A percentile compares a stretch with the other conserved stretches of the same genome.
Conservation (phyloP, 2,329 filamentous ascomycete genomes). For the Truncatella angustata region DNA sequence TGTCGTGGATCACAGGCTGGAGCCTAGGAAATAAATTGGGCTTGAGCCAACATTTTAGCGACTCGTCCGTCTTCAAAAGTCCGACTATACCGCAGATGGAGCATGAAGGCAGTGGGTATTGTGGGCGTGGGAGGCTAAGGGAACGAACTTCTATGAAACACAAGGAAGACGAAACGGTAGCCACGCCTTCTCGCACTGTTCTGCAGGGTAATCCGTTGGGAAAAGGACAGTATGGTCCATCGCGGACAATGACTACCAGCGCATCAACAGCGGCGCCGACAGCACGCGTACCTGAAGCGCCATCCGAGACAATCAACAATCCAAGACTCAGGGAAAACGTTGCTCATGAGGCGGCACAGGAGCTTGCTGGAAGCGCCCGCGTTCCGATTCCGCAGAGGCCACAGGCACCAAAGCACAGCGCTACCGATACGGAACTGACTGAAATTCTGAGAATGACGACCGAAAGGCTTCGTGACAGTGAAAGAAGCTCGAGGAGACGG, state of each 20-base stretch:
- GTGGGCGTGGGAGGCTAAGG: not conserved
- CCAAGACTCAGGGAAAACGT: constrained; percentile 10
- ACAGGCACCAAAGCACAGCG: constrained; percentile 22
- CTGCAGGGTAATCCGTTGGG: not conserved
- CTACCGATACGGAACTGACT: constrained; percentile 47
- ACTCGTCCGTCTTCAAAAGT: constrained; percentile 16
- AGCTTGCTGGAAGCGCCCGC: constrained; percentile 24
- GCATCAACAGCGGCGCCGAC: not conserved
- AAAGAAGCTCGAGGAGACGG: constrained; percentile 26
- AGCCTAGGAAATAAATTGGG: constrained; percentile 22
- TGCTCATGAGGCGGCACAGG: constrained; percentile 22
- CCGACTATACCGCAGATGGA: constrained; percentile 28
- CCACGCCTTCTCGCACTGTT: not conserved
- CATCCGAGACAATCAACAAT: not conserved
- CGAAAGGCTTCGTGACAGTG: constrained; percentile 43
- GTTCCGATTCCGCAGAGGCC: constrained; percentile 14
- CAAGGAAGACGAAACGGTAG: not conserved
- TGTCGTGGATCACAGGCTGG: not conserved
- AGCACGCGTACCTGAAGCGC: not conserved
- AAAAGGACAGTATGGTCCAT: not conserved
- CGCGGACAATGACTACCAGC: not conserved
- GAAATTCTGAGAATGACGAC: constrained; percentile 54
- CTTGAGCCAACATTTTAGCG: no score
- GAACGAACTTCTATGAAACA: not conserved
- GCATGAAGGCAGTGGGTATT: not conserved